Conservation (phyloP, 2,329 filamentous ascomycete species). For the Fusarium neocosmosporiellum region DNA sequence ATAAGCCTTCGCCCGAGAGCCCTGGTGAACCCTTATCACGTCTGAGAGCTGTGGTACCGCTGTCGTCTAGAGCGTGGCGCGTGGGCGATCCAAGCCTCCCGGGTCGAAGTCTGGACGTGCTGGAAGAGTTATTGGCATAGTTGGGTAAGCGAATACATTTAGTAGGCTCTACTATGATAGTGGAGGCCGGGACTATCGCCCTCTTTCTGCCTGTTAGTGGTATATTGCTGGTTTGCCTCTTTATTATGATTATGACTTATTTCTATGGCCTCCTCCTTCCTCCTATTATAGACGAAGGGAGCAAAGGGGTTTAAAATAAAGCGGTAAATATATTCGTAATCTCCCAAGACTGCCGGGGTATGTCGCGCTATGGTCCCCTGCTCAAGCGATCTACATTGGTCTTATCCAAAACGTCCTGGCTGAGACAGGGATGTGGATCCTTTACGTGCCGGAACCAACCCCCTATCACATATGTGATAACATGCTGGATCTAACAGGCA, state of each 20-base stretch:
- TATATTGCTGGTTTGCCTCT: not conserved
- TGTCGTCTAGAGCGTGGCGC: not conserved
- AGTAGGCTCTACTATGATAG: not conserved
- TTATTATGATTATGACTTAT: not conserved
- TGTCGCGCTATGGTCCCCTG: not conserved
- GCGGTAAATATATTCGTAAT: not conserved
- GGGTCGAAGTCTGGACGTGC: not conserved
- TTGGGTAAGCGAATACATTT: not conserved
- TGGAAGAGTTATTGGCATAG: not conserved
- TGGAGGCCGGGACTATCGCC: not conserved
- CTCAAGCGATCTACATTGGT: not conserved
- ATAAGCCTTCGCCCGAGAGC: not conserved
- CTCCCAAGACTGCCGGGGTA: not conserved
- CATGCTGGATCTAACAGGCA: not conserved
- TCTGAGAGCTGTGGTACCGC: not conserved
- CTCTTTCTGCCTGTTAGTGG: not conserved
- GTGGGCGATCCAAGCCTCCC: not conserved
- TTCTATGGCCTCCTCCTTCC: not conserved
- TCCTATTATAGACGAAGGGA: not conserved
- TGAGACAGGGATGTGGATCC: not conserved
- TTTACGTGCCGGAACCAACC: not conserved
- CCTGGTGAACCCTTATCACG: not conserved
- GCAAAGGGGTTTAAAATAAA: not conserved
- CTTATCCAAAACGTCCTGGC: not conserved
- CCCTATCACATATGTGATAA: not conserved